Conservation (phyloP, 2,329 filamentous ascomycete species). For the Fusarium beomiforme region DNA sequence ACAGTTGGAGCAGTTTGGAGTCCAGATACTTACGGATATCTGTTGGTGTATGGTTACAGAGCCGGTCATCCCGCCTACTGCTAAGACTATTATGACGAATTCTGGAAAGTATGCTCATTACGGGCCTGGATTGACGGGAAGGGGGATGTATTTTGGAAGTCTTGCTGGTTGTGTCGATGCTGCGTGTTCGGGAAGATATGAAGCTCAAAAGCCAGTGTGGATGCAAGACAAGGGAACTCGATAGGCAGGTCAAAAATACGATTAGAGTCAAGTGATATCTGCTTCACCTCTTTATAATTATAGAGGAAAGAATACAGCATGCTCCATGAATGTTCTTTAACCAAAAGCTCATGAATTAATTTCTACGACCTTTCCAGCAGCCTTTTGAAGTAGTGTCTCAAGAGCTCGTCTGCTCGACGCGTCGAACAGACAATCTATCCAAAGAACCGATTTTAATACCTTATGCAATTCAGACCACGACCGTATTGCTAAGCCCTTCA, state of each 20-base stretch:
- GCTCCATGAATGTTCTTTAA: no score
- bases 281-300: no score
- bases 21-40: slow-evolving; percentile 25
- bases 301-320: no score
- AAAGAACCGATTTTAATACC: slow-evolving; percentile 18
- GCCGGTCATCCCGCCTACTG: slow-evolving; percentile 8
- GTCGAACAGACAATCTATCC: slow-evolving; percentile 28
- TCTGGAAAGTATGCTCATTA: slow-evolving; percentile 37
- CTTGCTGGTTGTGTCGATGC: slow-evolving; percentile 38
- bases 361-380: background rate
- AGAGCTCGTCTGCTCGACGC: background rate
- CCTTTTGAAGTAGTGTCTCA: background rate
- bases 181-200: slow-evolving; percentile 26
- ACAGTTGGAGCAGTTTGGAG: slow-evolving; percentile 9
- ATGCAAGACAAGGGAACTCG: background rate
- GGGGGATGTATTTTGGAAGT: slow-evolving; percentile 40
- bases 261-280: no score
- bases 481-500: background rate
- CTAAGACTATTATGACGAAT: slow-evolving; percentile 27
- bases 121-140: slow-evolving; percentile 23
- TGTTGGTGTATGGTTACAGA: slow-evolving; percentile 33
- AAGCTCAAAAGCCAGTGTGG: slow-evolving; percentile 9
- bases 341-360: background rate
- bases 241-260: background rate
- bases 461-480: slow-evolving; percentile 13